phyloP scores from a whole-genome alignment of 768 basidiomycete species.

The Phlebiopsis gigantea region DNA sequence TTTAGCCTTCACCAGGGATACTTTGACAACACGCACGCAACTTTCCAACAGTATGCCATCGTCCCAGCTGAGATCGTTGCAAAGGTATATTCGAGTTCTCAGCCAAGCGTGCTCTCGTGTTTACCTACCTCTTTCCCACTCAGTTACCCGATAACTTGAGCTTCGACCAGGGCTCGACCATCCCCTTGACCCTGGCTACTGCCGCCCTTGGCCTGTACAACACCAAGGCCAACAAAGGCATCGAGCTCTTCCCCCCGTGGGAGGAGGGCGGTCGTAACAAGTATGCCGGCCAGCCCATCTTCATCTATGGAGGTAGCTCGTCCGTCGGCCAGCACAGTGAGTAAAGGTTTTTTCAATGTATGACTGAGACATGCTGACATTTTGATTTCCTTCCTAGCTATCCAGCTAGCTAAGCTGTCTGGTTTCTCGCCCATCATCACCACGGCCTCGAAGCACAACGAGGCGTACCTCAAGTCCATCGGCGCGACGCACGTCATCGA shows the following conservation, averaged over 20 bases:
- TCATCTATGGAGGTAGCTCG: constrained; percentile 21
- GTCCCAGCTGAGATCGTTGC: constrained; percentile 5
- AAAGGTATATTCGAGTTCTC: background rate
- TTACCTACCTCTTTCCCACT: background rate
- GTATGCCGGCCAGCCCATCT: constrained; percentile 25
- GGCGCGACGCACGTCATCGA: constrained; percentile 28
- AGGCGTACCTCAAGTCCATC: background rate
- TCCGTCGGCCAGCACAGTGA: constrained; percentile 24
- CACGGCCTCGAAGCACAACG: constrained; percentile 4
- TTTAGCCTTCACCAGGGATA: constrained; percentile 6
- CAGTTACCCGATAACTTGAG: constrained; percentile 23
- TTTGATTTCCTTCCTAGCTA: constrained; percentile 9
- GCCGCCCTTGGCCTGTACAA: constrained; percentile 23
- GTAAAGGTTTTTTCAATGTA: background rate
- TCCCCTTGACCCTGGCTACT: constrained; percentile 26
- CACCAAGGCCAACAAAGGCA: constrained; percentile 12
- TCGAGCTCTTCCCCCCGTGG: constrained; percentile 23
- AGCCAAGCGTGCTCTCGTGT: background rate
- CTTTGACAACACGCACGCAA: background rate
- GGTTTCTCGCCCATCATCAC: constrained; percentile 15
- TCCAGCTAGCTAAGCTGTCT: constrained; percentile 18
- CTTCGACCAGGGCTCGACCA: constrained; percentile 25
- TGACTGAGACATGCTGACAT: background rate
- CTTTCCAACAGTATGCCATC: constrained; percentile 10
- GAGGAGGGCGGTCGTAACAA: constrained; percentile 21